Conservation (phyloP, 2,329 filamentous ascomycete genomes). For the Lomentospora prolificans region DNA sequence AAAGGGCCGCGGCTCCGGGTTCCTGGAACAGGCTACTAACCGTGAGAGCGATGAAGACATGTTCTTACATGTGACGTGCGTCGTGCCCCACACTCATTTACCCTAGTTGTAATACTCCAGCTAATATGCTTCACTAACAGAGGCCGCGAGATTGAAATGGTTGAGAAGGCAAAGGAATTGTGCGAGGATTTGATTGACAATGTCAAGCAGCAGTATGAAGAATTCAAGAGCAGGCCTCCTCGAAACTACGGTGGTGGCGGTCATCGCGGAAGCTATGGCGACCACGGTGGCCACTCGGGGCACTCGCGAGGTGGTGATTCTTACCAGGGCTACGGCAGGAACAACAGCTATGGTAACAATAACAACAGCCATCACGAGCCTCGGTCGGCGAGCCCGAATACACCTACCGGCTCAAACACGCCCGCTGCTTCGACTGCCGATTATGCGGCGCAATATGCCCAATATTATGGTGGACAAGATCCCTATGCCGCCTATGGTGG, state of each 20-base stretch:
- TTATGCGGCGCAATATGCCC: slow-evolving; percentile 73
- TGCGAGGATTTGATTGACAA: slow-evolving; percentile 81
- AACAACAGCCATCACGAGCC: slow-evolving; percentile 11
- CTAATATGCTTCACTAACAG: too few relatives aligned
- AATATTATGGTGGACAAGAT: slow-evolving; percentile 67
- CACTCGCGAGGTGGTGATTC: slow-evolving; percentile 17
- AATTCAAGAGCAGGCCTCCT: slow-evolving; percentile 75
- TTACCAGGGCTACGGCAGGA: slow-evolving; percentile 5
- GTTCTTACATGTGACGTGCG: slow-evolving; percentile 91
- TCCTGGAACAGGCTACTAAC: slow-evolving; percentile 80
- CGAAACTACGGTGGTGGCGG: slow-evolving; percentile 36
- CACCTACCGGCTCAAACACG: slow-evolving; percentile 21
- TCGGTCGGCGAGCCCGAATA: slow-evolving; percentile 21
- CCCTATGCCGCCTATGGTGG: slow-evolving; percentile 89
- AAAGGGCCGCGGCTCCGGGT: slow-evolving; percentile 91
- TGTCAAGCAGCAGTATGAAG: slow-evolving; percentile 82
- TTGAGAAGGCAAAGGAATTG: slow-evolving; percentile 76
- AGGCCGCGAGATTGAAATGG: slow-evolving; percentile 78
- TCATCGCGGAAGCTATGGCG: slow-evolving; percentile 15
- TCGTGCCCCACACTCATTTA: too few relatives aligned
- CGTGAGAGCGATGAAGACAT: slow-evolving; percentile 90
- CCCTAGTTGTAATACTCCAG: too few relatives aligned
- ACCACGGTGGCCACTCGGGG: slow-evolving; percentile 21
- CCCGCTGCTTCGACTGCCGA: slow-evolving; percentile 32
- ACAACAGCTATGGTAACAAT: slow-evolving; percentile 17